Evolutionary conservation across 208 protist species (phyloP).

Genomic region (Acanthamoeba quina): DNA sequence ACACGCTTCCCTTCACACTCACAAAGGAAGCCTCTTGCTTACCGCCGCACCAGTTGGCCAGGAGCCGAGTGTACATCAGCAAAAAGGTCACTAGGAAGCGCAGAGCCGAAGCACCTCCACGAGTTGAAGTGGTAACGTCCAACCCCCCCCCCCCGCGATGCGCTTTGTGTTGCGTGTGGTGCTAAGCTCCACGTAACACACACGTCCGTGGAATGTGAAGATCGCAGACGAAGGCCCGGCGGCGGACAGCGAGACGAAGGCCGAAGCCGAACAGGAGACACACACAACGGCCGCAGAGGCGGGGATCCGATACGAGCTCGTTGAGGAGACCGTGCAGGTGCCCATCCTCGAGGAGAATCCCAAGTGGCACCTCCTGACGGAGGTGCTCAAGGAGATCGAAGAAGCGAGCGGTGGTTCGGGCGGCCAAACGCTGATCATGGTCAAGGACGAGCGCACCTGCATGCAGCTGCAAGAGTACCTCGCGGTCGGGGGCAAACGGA

Average conservation of each 20-base stretch:
- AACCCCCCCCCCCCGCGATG: no score
- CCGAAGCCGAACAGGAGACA: not conserved
- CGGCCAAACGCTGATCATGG: slow-evolving; percentile 37
- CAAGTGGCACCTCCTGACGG: slow-evolving; percentile 69
- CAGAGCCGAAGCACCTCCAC: not conserved
- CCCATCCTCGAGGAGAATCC: slow-evolving; percentile 65
- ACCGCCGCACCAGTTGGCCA: not conserved
- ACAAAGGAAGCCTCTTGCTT: not conserved
- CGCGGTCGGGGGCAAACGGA: slow-evolving; percentile 6
- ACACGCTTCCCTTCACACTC: not conserved
- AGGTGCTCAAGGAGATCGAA: slow-evolving; percentile 67
- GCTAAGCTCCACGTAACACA: not conserved
- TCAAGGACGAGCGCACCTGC: slow-evolving; percentile 65
- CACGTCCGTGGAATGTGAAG: not conserved
- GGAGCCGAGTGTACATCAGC: slow-evolving; percentile 25
- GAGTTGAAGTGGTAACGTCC: not conserved
- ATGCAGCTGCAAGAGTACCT: slow-evolving; percentile 68
- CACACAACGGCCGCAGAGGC: not conserved
- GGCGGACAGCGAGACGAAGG: not conserved
- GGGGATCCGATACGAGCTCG: slow-evolving; percentile 17
- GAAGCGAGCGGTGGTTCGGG: not conserved
- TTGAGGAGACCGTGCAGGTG: slow-evolving; percentile 37
- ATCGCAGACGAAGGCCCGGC: not conserved
- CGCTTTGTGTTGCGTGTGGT: not conserved
- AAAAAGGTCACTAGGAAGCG: slow-evolving; percentile 31